These are phyloP conservation scores for Phaeoacremonium minimum DNA, from an alignment of 2,329 filamentous ascomycete species.

Conservation along the genomic window DNA sequence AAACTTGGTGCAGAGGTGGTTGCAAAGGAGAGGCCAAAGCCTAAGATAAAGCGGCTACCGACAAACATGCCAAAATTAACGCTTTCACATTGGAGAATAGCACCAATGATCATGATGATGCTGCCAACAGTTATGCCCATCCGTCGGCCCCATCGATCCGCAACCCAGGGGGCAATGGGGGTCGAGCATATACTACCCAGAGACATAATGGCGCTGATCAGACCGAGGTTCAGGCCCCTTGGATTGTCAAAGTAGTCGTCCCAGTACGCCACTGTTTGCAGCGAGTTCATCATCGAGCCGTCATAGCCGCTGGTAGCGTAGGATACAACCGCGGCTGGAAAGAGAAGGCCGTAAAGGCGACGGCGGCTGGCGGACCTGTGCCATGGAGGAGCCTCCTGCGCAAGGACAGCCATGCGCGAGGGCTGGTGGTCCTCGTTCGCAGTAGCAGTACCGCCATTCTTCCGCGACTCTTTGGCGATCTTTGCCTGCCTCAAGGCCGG, in stretches of 20 bases:
- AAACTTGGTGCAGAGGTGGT: slow-evolving; percentile 24
- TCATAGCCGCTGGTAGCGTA: slow-evolving; percentile 35
- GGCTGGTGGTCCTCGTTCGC: slow-evolving; percentile 12
- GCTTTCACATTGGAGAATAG: slow-evolving; percentile 24
- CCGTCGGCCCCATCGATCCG: slow-evolving; percentile 26
- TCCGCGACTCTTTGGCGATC: slow-evolving; percentile 12
- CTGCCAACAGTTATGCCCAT: slow-evolving; percentile 35
- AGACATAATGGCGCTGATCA: slow-evolving; percentile 51
- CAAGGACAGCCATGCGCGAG: slow-evolving; percentile 20
- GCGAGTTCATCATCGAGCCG: slow-evolving; percentile 49
- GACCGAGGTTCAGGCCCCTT: slow-evolving; percentile 36
- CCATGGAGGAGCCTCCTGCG: slow-evolving; percentile 19
- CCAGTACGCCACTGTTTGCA: slow-evolving; percentile 52
- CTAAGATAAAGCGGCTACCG: slow-evolving; percentile 24
- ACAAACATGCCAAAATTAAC: slow-evolving; percentile 31
- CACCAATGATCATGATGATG: slow-evolving; percentile 32
- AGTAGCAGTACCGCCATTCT: slow-evolving; percentile 9
- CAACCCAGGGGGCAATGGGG: slow-evolving; percentile 23
- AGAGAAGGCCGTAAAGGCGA: slow-evolving; percentile 24
- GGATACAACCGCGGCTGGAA: slow-evolving; percentile 26
- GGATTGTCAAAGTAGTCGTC: slow-evolving; percentile 51
- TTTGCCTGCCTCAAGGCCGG: slow-evolving; percentile 18
- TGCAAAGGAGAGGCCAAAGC: slow-evolving; percentile 28
- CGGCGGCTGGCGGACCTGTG: slow-evolving; percentile 22
- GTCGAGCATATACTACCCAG: slow-evolving; percentile 38